Evolutionary conservation across 1,284 basidiomycete genomes (phyloP).

Genomic region (Phenoliferia sp.): DNA sequence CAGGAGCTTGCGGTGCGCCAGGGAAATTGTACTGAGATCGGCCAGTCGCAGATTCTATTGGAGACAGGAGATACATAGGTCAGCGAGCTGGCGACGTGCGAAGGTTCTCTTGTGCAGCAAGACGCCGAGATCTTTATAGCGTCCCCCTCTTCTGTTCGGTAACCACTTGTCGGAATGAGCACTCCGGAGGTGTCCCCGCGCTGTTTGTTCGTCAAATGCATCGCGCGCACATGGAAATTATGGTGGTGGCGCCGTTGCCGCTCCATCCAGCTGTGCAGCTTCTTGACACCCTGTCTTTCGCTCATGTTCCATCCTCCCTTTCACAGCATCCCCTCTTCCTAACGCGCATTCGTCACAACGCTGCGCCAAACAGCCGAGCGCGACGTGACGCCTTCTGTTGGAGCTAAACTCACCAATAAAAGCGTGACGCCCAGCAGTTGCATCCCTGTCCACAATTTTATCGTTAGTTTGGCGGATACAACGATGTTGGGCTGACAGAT

Average conservation of each 20-base stretch:
- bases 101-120: not conserved
- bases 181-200: no score
- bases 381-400: not conserved
- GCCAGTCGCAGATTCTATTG: conserved; percentile 40
- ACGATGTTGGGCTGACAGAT: not conserved
- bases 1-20: conserved; percentile 19
- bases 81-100: not conserved
- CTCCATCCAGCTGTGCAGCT: no score
- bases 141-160: not conserved
- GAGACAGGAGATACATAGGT: not conserved
- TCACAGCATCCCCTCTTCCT: no score
- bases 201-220: no score
- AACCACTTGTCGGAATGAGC: no score
- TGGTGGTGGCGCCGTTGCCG: no score
- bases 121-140: no score
- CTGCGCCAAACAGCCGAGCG: not conserved
- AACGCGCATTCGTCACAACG: not conserved
- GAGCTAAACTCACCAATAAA: conserved; percentile 16
- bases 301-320: no score
- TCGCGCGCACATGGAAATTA: no score
- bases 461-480: not conserved
- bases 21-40: conserved; percentile 44
- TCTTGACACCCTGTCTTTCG: no score
- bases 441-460: conserved; percentile 1
- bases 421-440: conserved; percentile 5